Evolutionary conservation across 2,329 filamentous ascomycete species (phyloP).

Genomic region (Akanthomyces dipterigenus): DNA sequence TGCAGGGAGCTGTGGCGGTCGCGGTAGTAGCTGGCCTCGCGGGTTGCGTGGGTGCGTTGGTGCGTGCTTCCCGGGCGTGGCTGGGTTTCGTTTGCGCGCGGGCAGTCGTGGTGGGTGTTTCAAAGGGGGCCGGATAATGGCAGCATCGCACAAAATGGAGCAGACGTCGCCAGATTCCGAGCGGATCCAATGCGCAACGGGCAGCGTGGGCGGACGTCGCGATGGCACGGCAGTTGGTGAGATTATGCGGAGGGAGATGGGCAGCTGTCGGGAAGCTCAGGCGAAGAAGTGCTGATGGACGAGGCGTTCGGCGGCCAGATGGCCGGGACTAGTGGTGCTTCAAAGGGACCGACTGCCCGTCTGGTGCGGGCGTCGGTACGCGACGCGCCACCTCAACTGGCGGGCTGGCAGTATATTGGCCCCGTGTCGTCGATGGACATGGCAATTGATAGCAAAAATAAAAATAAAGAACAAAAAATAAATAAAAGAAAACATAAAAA

Average conservation of each 20-base stretch:
- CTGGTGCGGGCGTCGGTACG: neutral
- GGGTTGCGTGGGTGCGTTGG: neutral
- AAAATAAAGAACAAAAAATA: neutral
- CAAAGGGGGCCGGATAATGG: constrained; percentile 5
- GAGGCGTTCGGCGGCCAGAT: constrained; percentile 1
- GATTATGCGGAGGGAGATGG: constrained; percentile 8
- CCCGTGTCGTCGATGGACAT: neutral
- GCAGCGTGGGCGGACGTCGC: neutral
- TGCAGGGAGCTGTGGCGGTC: neutral
- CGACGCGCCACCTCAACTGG: constrained; percentile 4
- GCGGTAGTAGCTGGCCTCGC: neutral
- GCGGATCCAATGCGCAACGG: neutral
- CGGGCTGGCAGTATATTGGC: neutral
- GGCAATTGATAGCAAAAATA: too few relatives aligned
- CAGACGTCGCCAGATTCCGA: neutral
- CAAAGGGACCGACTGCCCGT: neutral
- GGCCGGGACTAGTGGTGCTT: neutral
- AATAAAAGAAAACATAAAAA: neutral
- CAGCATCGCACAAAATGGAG: constrained; percentile 7
- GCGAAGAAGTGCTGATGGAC: neutral
- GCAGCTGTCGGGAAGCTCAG: constrained; percentile 1
- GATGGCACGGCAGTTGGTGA: constrained; percentile 3
- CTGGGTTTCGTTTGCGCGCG: constrained; percentile 4
- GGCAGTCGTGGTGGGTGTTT: neutral
- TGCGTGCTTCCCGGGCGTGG: neutral